Percentiles rank a stretch among this genome's conserved stretches.
Evolutionary conservation across 2,329 filamentous ascomycete genomes (phyloP).

Genomic region (Cadophora gregata): DNA sequence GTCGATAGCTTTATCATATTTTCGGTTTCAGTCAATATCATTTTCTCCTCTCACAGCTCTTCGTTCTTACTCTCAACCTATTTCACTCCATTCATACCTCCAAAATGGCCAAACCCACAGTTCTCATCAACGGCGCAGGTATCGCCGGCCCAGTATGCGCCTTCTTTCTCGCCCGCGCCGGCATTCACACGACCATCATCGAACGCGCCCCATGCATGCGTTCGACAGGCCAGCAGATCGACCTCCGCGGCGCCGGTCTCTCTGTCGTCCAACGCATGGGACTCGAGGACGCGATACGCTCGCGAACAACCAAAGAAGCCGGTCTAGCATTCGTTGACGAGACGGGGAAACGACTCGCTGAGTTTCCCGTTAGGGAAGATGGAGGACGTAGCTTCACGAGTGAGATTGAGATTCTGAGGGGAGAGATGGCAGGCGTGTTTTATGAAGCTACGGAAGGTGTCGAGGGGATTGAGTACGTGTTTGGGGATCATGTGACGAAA

Average conservation of each 20-base stretch:
- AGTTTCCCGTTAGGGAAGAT: constrained; percentile 46
- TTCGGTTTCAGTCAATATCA: neutral
- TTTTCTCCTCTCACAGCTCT: neutral
- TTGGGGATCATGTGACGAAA: constrained; percentile 43
- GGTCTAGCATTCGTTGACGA: constrained; percentile 53
- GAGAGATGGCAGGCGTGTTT: constrained; percentile 49
- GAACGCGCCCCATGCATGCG: constrained; percentile 52
- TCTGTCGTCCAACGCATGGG: constrained; percentile 59
- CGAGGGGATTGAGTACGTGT: constrained; percentile 42
- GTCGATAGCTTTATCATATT: neutral
- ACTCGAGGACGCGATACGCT: constrained; percentile 51
- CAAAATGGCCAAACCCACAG: constrained; percentile 18
- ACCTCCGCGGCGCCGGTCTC: constrained; percentile 57
- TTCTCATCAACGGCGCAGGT: constrained; percentile 19
- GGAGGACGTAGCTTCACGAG: constrained; percentile 45
- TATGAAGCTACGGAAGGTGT: constrained; percentile 45
- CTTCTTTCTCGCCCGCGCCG: constrained; percentile 16
- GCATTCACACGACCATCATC: constrained; percentile 47
- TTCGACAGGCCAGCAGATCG: constrained; percentile 57
- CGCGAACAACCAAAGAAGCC: constrained; percentile 51
- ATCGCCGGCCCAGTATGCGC: constrained; percentile 22
- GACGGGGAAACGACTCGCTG: constrained; percentile 47
- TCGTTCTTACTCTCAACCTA: neutral
- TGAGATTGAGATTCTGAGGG: constrained; percentile 54
- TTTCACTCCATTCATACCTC: neutral